Evolutionary conservation across 2,329 filamentous ascomycete genomes (phyloP).

Genomic region (Venturia carpophila): DNA sequence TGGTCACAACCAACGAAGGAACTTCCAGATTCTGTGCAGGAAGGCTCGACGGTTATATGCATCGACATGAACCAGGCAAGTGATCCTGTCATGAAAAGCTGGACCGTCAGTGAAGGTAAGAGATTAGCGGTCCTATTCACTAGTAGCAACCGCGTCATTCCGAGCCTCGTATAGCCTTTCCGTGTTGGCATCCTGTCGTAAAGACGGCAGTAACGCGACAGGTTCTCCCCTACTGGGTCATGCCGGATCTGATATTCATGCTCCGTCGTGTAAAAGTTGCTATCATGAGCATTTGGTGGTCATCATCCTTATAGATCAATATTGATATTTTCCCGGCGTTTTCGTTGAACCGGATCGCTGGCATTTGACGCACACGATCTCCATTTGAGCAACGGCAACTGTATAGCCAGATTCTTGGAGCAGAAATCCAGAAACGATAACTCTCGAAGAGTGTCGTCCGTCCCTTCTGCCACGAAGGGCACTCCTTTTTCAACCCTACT

Average conservation of each 20-base stretch:
- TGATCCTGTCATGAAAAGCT: background rate
- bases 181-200: no score
- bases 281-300: no score
- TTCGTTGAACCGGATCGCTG: no score
- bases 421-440: no score
- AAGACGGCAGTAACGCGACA: no score
- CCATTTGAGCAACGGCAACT: no score
- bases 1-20: background rate
- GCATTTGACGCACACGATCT: no score
- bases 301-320: background rate
- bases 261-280: no score
- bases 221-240: no score
- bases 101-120: background rate
- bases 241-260: no score
- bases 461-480: background rate
- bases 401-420: no score
- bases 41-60: background rate
- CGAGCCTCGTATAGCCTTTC: background rate
- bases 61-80: background rate
- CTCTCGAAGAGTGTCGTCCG: background rate
- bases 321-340: background rate
- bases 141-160: background rate
- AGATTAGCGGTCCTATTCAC: background rate
- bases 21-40: background rate
- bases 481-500: background rate